Conservation (phyloP, 805 yeast species). For the Ogataea trehalophila region DNA sequence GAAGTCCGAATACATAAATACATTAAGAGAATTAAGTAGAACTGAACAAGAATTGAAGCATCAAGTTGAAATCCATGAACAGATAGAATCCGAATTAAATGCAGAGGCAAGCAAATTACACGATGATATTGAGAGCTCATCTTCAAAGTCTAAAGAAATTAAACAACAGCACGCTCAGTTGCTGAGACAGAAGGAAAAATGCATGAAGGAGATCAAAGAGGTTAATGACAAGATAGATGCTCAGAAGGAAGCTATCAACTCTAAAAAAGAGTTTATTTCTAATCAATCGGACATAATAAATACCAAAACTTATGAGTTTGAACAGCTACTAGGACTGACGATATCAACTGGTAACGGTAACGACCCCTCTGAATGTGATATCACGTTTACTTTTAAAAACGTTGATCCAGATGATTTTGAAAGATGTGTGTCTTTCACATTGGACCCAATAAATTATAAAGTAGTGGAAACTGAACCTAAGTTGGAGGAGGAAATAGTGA, state of each 20-base stretch:
- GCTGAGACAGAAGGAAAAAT: conserved; percentile 22
- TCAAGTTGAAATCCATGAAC: conserved; percentile 15
- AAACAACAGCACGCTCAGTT: conserved; percentile 32
- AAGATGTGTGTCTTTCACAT: conserved; percentile 38
- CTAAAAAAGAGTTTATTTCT: conserved; percentile 28
- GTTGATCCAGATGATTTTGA: conserved; percentile 42
- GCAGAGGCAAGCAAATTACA: conserved; percentile 17
- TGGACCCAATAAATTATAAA: conserved; percentile 34
- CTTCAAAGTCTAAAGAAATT: conserved; percentile 37
- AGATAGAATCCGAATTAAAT: conserved; percentile 18
- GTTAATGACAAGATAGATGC: conserved; percentile 22
- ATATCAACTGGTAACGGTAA: conserved; percentile 37
- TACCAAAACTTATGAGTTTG: conserved; percentile 40
- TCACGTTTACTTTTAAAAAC: conserved; percentile 41
- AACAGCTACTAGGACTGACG: conserved; percentile 41
- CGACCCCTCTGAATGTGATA: conserved; percentile 6
- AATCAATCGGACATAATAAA: conserved; percentile 36
- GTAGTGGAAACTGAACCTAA: conserved; percentile 34
- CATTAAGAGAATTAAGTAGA: conserved; percentile 15
- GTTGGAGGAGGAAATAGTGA: conserved; percentile 20
- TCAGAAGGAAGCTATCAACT: conserved; percentile 21
- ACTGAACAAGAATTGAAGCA: conserved; percentile 17
- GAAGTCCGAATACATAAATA: conserved; percentile 19
- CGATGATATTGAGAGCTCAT: conserved; percentile 28
- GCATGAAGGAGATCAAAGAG: conserved; percentile 25